These are phyloP conservation scores for Claviceps capensis DNA, from an alignment of 2,329 filamentous ascomycete species.

Conservation along the genomic window DNA sequence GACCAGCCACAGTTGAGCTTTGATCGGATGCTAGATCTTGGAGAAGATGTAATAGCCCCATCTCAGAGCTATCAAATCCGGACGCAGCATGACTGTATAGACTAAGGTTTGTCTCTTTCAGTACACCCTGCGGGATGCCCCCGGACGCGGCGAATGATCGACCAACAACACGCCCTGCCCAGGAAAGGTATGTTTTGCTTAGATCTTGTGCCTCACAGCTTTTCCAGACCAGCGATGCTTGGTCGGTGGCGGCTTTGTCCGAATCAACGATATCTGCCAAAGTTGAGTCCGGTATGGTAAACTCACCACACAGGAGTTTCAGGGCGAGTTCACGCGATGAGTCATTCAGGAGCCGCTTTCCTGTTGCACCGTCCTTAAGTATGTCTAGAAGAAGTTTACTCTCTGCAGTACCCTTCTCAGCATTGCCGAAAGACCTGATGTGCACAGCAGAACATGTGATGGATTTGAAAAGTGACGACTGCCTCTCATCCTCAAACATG, in stretches of 20 bases:
- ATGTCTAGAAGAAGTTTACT: conserved; percentile 69
- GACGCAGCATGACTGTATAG: conserved; percentile 33
- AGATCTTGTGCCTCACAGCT: conserved; percentile 53
- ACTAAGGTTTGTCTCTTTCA: conserved; percentile 44
- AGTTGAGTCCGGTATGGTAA: conserved; percentile 37
- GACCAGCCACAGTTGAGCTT: conserved; percentile 39
- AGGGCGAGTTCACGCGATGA: conserved; percentile 59
- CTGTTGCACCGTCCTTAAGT: conserved; percentile 54
- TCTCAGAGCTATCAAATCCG: conserved; percentile 44
- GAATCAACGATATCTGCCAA: conserved; percentile 52
- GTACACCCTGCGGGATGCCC: conserved; percentile 44
- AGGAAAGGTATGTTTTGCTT: conserved; percentile 59
- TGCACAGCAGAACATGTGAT: conserved; percentile 57
- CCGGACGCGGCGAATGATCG: conserved; percentile 71
- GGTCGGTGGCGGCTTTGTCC: conserved; percentile 48
- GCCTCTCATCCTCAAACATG: conserved; percentile 32
- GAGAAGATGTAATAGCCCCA: conserved; percentile 47
- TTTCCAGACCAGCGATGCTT: conserved; percentile 59
- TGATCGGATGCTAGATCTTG: conserved; percentile 47
- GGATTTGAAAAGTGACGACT: conserved; percentile 44
- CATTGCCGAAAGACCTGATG: conserved; percentile 55
- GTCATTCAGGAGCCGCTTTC: conserved; percentile 51
- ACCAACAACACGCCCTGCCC: conserved; percentile 77
- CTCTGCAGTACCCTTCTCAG: conserved; percentile 57
- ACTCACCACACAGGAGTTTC: conserved; percentile 60